Evolutionary conservation across 1,284 basidiomycete species (phyloP), one percentile per base, ranked within the genome.

Genomic region (Irpex sp.): DNA sequence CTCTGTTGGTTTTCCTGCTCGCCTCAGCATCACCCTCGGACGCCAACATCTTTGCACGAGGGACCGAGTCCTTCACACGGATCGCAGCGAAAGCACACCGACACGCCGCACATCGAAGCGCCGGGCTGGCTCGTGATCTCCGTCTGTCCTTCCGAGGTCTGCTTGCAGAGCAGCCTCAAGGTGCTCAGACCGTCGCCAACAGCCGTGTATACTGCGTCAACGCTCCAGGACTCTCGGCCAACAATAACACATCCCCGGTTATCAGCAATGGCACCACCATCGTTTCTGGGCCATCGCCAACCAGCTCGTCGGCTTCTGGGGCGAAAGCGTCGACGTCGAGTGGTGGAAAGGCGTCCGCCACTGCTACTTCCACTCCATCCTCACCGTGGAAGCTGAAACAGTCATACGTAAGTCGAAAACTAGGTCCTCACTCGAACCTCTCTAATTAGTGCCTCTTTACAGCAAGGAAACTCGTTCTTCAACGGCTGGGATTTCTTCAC

Each of bases 401-500:
- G 63, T 69, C 54, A 40, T 73, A 71, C 21, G 72, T 75, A 55
- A 58, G 73, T 72, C 2, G 71, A n/a, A n/a, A 31, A 49, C 13
- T 13, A 5, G 38, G 17, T 47, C 49, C 65, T 60, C 26, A 34
- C 19, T 17, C 52, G 40, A 19, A 13, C 40, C 44, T 38, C 19
- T 51, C 44, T 37, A 44, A 26, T 36, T 61, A 15, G 26, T 49
- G 64, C 48, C 61, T 44, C 63, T 36, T 44, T 65, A 31, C 67
- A 89, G 86, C 74, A 82, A 65, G 91, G 91, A 11, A 77, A 76
- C 58, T 79, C 78, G 55, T 96, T 96, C 79, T 96, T 95, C 69
- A 78, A 90, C 71, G 87, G 87, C 60, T 96, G 91, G 90, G 73
- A 83, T 68, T 96, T 95, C 76, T 93, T 84, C 76, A 82, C 80